A percentile compares a stretch with the other conserved stretches of the same genome.
phyloP scores from a whole-genome alignment of 306 rosid genomes.

The Erythrophleum fordii region DNA sequence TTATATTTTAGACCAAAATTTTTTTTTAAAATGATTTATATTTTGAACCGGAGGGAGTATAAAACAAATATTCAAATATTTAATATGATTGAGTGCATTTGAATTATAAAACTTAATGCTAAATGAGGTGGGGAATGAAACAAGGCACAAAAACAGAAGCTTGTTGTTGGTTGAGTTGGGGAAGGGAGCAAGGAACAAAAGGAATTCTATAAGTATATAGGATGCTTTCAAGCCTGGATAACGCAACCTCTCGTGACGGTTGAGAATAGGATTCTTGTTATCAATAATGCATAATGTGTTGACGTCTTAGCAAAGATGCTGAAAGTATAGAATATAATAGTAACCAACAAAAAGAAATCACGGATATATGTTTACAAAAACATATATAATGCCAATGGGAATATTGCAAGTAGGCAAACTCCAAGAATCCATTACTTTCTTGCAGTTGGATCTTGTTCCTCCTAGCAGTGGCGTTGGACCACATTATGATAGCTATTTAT shows the following conservation, averaged over 20 bases:
- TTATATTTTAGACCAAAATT: too few relatives aligned
- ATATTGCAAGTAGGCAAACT: slow-evolving; percentile 38
- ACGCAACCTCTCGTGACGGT: slow-evolving; percentile 44
- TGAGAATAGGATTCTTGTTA: slow-evolving; percentile 56
- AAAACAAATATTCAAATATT: too few relatives aligned
- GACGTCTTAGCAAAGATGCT: not conserved
- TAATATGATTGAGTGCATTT: too few relatives aligned
- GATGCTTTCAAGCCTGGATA: slow-evolving; percentile 35
- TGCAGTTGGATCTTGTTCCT: slow-evolving; percentile 37
- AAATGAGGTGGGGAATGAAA: slow-evolving; percentile 44
- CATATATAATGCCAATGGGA: slow-evolving; percentile 23
- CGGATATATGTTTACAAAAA: not conserved
- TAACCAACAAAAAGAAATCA: not conserved
- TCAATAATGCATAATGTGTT: slow-evolving; percentile 41
- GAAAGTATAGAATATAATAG: slow-evolving; percentile 9
- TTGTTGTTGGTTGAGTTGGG: slow-evolving; percentile 36
- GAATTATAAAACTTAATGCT: slow-evolving; percentile 42
- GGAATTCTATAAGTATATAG: slow-evolving; percentile 21
- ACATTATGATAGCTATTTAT: not conserved
- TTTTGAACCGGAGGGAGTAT: too few relatives aligned
- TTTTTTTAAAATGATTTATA: too few relatives aligned
- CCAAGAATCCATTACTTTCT: slow-evolving; percentile 10
- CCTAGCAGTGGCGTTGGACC: slow-evolving; percentile 29
- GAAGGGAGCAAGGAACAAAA: slow-evolving; percentile 48
- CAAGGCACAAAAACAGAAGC: slow-evolving; percentile 42